Evolutionary conservation across 2,329 filamentous ascomycete species (phyloP).

Genomic region (Plenodomus biglobosus): DNA sequence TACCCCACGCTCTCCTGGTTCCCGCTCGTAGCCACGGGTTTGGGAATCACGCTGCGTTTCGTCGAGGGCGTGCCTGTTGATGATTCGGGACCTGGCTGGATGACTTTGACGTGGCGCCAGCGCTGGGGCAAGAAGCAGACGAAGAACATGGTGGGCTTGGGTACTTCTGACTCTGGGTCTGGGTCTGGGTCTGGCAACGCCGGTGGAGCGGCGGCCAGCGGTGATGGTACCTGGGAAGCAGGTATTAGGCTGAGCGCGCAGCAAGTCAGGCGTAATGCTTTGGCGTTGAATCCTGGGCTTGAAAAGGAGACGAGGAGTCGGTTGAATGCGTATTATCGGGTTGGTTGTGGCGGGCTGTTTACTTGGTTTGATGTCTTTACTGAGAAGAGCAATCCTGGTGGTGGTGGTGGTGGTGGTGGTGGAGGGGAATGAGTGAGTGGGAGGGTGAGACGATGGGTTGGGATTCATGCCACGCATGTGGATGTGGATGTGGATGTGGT

Average conservation of each 20-base stretch:
- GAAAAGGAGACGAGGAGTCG: not conserved
- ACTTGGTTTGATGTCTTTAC: not conserved
- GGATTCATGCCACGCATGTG: no score
- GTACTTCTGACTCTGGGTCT: no score
- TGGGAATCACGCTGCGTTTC: conserved; percentile 19
- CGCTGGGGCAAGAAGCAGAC: conserved; percentile 21
- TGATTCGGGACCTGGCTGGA: not conserved
- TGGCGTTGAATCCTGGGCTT: not conserved
- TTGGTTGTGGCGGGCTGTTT: not conserved
- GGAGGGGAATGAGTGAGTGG: not conserved
- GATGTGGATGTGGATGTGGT: no score
- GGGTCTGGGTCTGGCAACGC: not conserved
- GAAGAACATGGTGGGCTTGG: no score
- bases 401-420: not conserved
- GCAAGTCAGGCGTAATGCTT: not conserved
- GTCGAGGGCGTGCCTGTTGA: conserved; percentile 6
- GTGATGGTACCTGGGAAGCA: not conserved
- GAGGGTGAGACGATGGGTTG: no score
- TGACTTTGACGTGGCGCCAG: conserved; percentile 19
- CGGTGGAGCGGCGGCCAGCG: conserved; percentile 1
- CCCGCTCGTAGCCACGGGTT: conserved; percentile 10
- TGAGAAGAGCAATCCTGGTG: not conserved
- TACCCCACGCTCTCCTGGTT: conserved; percentile 17
- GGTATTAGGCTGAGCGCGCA: not conserved
- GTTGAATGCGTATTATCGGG: not conserved